Base-by-base conservation (phyloP, 768 basidiomycete genomes). In the Cubamyces sp. region DNA sequence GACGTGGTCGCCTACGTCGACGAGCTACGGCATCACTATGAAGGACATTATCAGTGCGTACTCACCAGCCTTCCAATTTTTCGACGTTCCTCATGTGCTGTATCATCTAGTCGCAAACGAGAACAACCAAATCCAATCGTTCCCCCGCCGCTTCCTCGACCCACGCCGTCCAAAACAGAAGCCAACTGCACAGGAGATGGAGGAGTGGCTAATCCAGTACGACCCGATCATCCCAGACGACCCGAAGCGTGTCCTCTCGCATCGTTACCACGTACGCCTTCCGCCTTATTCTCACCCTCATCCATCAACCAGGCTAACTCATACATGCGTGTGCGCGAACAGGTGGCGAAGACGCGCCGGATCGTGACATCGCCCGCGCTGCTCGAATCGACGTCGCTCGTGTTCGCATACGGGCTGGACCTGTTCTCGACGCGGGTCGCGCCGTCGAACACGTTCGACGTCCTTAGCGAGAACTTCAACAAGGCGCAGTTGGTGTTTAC, bases 391-490 rank as follows among this genome's bases (percentile, higher is more conserved):
- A 98, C 94, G 0, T 94, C 94, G 0, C 76, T 98, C 6, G 84
- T 98, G 26, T 87, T 98, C 69, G 85, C 87, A 0, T 87, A 88
- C 68, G 96, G 96, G 5, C 80, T 95, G 8, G 96, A 98, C 75
- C 79, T 98, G 65, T 98, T 98, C 82, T 78, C 87, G 26, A 92
- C 92, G 12, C 84, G 94, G 16, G 82, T 92, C 4, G 84, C 91
- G 41, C 94, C 96, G 1, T 95, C 93, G 12, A 87, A 85, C 42
- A 93, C 94, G 19, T 98, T 98, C 69, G 96, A 98, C 70, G 87
- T 97, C 25, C 83, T 98, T 8, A 92, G 84, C 68, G 91, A 95
- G 73, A 87, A 80, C 69, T 98, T 98, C 75, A 98, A 98, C 79
- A 97, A 98, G 78, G 81, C 78, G 1, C 96, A 98, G 74, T 80